These are phyloP conservation scores for Yamadazyma dushanensis DNA, from an alignment of 1,139 yeast genomes.

Conservation along the genomic window DNA sequence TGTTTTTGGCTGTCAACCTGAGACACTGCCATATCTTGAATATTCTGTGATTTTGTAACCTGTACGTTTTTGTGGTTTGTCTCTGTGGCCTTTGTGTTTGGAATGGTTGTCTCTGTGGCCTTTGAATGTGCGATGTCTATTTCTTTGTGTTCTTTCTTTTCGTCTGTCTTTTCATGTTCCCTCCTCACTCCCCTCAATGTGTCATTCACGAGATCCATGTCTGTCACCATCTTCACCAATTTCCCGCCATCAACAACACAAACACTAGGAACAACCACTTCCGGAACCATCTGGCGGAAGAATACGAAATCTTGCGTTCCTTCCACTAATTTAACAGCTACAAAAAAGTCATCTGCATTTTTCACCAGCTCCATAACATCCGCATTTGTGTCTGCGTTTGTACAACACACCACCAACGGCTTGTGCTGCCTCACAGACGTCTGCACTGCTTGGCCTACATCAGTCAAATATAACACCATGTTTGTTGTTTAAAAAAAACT, in stretches of 20 bases:
- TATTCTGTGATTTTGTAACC: no score
- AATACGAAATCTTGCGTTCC: slow-evolving; percentile 47
- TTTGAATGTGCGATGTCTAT: no score
- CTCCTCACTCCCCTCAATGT: slow-evolving; percentile 18
- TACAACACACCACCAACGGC: slow-evolving; percentile 45
- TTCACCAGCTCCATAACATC: background rate
- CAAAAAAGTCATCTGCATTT: slow-evolving; percentile 20
- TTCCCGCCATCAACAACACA: slow-evolving; percentile 48
- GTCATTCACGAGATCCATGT: background rate
- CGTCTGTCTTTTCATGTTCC: slow-evolving; percentile 16
- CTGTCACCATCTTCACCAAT: slow-evolving; percentile 30
- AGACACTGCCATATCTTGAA: no score
- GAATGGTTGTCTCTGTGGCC: no score
- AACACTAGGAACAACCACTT: slow-evolving; percentile 47
- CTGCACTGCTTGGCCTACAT: slow-evolving; percentile 45
- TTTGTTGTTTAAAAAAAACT: no score
- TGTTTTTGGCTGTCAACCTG: no score
- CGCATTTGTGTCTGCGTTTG: slow-evolving; percentile 13
- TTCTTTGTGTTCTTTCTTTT: background rate
- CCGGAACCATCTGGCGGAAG: slow-evolving; percentile 53
- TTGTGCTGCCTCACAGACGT: slow-evolving; percentile 30
- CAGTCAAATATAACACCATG: no score
- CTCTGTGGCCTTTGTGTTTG: no score
- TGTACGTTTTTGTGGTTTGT: no score
- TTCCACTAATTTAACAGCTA: slow-evolving; percentile 45